Base-by-base conservation (phyloP, 2,329 filamentous ascomycete species). In the Talaromyces funiculosus region DNA sequence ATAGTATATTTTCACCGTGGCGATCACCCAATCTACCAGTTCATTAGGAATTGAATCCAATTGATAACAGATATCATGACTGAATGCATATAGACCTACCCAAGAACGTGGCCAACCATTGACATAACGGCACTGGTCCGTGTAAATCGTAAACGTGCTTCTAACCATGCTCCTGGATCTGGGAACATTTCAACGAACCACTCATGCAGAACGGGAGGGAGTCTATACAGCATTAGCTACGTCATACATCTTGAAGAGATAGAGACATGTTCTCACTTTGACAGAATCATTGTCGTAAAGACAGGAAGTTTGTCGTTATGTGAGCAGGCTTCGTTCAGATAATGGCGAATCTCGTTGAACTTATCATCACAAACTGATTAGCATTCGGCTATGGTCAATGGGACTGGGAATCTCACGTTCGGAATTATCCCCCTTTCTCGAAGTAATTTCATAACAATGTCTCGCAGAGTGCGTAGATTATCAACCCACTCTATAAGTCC, bases 401-500 rank as follows among this genome's bases (percentile, higher is more conserved):
- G n/a, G n/a, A n/a, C 7, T 4, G 3, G 29, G 3, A 24, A 45
- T 43, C 74, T 64, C 67, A 79, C 78, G 64, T 82, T 81, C 35
- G 78, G 73, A 16, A 72, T 64, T 43, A 96, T 84, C 57, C 88
- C 88, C 63, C 88, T 88, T 65, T 90, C 84, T 64, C 85, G 85
- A 71, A 97, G 93, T 55, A 91, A 82, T 58, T 82, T 85, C 53
- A 96, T 81, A 54, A 99, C 81, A 64, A 97, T 94, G 67, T 99
- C 94, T 64, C 95, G 87, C 70, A 97, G 84, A 2, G 94, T 95
- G 72, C 93, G 95, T 67, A 99, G 86, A 8, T 94, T 94, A 67
- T 96, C 91, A 31, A 99, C 92, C 94, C 94, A 99, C 77, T 99
- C 94, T 67, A 99, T 96, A 64, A 96, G 88, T 62, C 94, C 94